Base-by-base conservation (phyloP, 2,329 filamentous ascomycete genomes). In the Tolypocladium inflatum region DNA sequence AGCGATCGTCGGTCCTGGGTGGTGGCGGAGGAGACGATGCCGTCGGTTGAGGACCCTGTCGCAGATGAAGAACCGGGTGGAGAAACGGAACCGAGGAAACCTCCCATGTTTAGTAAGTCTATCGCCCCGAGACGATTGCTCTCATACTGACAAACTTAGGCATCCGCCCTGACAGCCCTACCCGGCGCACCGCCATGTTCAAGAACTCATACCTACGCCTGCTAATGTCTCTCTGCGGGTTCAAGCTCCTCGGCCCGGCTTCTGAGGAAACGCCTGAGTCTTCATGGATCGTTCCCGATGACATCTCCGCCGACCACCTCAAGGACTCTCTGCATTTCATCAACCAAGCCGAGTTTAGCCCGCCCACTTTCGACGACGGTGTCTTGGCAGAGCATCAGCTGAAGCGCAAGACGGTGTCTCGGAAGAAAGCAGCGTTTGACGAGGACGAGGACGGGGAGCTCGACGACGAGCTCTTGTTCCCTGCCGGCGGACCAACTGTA, bases 191-290 rank as follows among this genome's bases (percentile, higher is more conserved):
- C 26, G 88, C 90, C 33, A 86, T 96, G 73, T 95, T 95, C 77
- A 95, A 91, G 68, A 95, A 97, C 71, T 86, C 89, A 11, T 87
- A 93, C 66, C 80, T 97, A 2, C 88, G 92, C 39, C 84, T 97
- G 2, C 81, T 99, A 4, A 88, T 97, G 82, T 87, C 80, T 1
- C 79, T 94, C 0, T 78, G 88, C 21, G 89, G 89, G 0, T 83
- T 95, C 61, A 80, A 88, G 65, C 80, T 86, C 4, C 71, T 80
- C 10, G 72, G 74, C 0, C 76, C 78, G 0, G 71, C 71, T 0
- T 66, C 78, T 4, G 86, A 91, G 48, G 90, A 96, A 67, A 86
- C 89, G 4, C 80, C 82, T 1, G 88, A 93, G 59, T 87, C 89
- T 2, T 77, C 80, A 1, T 97, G 94, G 94, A 75, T 89, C 50